Evolutionary conservation across 768 basidiomycete species (phyloP).

Genomic region (Russula virescens): DNA sequence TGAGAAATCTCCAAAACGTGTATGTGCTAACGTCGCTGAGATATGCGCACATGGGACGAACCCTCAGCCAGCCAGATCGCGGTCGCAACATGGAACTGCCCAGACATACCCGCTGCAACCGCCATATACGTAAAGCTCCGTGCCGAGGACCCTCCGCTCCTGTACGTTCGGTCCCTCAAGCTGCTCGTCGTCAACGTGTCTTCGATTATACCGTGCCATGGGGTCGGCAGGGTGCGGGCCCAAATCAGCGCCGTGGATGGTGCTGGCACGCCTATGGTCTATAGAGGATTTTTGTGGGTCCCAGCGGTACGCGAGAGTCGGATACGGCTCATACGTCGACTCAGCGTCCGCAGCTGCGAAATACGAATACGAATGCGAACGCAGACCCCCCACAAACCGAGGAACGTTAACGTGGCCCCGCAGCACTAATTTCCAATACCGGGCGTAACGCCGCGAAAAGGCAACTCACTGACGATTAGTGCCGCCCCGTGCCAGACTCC

Average conservation of each 20-base stretch:
- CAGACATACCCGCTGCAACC: constrained; percentile 45
- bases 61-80: not conserved
- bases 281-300: constrained; percentile 31
- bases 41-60: too few species aligned
- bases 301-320: constrained; percentile 65
- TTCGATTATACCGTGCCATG: constrained; percentile 37
- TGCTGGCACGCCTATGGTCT: too few species aligned
- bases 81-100: not conserved
- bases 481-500: constrained; percentile 86
- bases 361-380: too few species aligned
- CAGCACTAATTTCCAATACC: too few species aligned
- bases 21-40: constrained; percentile 50
- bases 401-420: too few species aligned
- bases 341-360: constrained; percentile 66
- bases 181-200: not conserved
- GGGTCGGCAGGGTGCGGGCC: constrained; percentile 55
- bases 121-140: constrained; percentile 67
- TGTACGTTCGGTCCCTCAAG: constrained; percentile 30
- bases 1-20: constrained; percentile 92
- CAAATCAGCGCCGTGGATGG: too few species aligned
- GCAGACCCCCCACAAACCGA: too few species aligned
- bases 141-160: constrained; percentile 46
- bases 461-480: constrained; percentile 82
- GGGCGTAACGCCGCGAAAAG: too few species aligned
- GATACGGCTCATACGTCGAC: constrained; percentile 70